Conservation (phyloP, 768 basidiomycete genomes). For the Amanita pseudoporphyria region DNA sequence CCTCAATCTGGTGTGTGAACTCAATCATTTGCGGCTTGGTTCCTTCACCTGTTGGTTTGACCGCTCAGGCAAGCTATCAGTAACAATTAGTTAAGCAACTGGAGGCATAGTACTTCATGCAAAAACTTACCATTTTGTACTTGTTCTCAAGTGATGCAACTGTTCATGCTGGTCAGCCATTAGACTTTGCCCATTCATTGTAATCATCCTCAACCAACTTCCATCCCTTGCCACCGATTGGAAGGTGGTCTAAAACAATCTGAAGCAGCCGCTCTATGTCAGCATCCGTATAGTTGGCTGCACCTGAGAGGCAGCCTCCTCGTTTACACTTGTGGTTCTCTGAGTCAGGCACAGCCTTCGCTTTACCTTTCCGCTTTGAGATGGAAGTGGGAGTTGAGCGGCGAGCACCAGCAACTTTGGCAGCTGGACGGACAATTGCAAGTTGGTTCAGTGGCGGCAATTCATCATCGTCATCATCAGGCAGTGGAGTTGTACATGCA, state of each 20-base stretch:
- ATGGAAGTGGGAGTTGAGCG: conserved; percentile 2
- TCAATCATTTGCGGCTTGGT: too few species aligned
- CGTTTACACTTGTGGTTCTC: conserved; percentile 1
- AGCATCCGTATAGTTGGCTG: conserved; percentile 12
- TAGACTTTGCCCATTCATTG: conserved; percentile 11
- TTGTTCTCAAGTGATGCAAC: conserved; percentile 16
- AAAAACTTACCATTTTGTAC: conserved; percentile 15
- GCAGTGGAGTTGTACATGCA: neutral
- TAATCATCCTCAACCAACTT: conserved; percentile 8
- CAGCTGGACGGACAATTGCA: neutral
- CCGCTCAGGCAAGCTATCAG: conserved; percentile 13
- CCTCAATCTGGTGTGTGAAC: too few species aligned
- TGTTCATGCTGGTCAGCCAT: conserved; percentile 7
- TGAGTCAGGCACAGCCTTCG: neutral
- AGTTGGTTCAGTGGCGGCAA: neutral
- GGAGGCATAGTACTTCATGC: neutral
- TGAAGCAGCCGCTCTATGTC: conserved; percentile 13
- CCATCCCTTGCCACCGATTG: conserved; percentile 16
- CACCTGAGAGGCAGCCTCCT: conserved; percentile 10
- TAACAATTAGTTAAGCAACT: conserved; percentile 2
- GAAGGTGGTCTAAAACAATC: conserved; percentile 10
- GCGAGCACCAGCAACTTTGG: conserved; percentile 1
- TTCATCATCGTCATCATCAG: neutral
- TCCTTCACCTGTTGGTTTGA: conserved; percentile 12
- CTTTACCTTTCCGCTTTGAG: conserved; percentile 4